Percentiles rank a stretch among this genome's conserved stretches.
These are phyloP conservation scores for Saccharomyces cerevisiae DNA, from an alignment of 805 yeast species.

Conservation along the genomic window DNA sequence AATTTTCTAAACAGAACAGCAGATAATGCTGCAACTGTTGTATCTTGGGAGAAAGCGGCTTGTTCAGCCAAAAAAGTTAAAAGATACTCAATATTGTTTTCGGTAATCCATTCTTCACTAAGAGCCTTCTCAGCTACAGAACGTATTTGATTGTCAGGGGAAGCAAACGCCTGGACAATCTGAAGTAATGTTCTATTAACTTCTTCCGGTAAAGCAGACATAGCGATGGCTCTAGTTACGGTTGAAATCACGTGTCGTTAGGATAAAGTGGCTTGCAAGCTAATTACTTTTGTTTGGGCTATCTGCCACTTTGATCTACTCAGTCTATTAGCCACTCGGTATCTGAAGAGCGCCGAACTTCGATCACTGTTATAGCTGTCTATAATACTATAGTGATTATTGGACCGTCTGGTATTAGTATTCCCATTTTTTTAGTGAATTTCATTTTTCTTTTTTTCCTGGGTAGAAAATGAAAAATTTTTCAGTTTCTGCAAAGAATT, in stretches of 20 bases:
- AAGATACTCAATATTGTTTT: conserved; percentile 59
- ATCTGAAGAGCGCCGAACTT: neutral
- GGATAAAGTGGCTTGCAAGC: neutral
- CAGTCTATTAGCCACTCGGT: neutral
- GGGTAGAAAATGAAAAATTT: neutral
- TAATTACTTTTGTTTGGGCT: neutral
- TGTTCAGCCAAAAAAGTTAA: conserved; percentile 76
- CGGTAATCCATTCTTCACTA: conserved; percentile 66
- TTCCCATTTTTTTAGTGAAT: neutral
- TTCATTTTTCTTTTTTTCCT: neutral
- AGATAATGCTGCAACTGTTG: conserved; percentile 57
- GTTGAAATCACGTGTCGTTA: neutral
- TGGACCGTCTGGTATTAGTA: neutral
- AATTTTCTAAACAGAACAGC: conserved; percentile 87
- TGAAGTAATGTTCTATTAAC: conserved; percentile 45
- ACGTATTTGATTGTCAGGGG: conserved; percentile 70
- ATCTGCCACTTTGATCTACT: neutral
- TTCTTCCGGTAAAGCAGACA: conserved; percentile 52
- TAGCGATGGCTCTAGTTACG: conserved; percentile 5
- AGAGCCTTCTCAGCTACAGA: conserved; percentile 69
- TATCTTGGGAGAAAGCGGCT: conserved; percentile 55
- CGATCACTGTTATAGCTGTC: neutral
- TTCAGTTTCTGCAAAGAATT: neutral
- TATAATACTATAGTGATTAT: neutral
- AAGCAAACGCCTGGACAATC: conserved; percentile 59